These are phyloP conservation scores for Monilinia fructigena DNA, from an alignment of 2,329 filamentous ascomycete genomes.

Conservation along the genomic window DNA sequence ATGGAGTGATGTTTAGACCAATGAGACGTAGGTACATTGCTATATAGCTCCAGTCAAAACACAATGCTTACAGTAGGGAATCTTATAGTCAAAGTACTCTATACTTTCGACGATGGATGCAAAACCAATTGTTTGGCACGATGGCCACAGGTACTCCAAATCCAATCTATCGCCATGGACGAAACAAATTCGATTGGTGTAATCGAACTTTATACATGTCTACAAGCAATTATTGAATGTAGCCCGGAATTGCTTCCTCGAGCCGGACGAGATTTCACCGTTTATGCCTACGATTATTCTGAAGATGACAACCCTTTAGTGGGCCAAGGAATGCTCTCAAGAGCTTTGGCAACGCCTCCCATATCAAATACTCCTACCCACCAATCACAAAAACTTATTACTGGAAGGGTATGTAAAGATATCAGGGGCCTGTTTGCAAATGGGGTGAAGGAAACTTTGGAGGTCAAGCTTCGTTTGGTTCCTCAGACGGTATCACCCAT, in stretches of 20 bases:
- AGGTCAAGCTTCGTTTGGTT: constrained; percentile 86
- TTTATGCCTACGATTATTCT: constrained; percentile 96
- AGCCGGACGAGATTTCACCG: constrained; percentile 77
- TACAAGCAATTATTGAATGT: constrained; percentile 72
- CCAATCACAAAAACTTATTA: constrained; percentile 70
- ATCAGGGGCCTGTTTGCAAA: constrained; percentile 79
- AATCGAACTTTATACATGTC: constrained; percentile 81
- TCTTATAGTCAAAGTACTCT: constrained; percentile 83
- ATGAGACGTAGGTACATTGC: constrained; percentile 62
- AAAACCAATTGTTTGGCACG: constrained; percentile 88
- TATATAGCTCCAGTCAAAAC: neutral
- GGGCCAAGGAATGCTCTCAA: constrained; percentile 92
- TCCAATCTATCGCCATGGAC: constrained; percentile 79
- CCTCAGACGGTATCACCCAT: constrained; percentile 57
- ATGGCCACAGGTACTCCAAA: constrained; percentile 73
- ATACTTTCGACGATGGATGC: constrained; percentile 88
- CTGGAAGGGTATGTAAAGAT: constrained; percentile 86
- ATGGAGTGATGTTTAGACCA: constrained; percentile 49
- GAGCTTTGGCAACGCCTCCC: constrained; percentile 63
- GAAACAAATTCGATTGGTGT: constrained; percentile 80
- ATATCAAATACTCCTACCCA: constrained; percentile 54
- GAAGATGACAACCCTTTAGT: constrained; percentile 91
- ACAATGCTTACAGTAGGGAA: constrained; percentile 28
- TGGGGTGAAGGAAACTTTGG: constrained; percentile 81
- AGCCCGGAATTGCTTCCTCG: constrained; percentile 84